Evolutionary conservation across 2,329 filamentous ascomycete genomes (phyloP).

Genomic region (Phyllosticta citriasiana): DNA sequence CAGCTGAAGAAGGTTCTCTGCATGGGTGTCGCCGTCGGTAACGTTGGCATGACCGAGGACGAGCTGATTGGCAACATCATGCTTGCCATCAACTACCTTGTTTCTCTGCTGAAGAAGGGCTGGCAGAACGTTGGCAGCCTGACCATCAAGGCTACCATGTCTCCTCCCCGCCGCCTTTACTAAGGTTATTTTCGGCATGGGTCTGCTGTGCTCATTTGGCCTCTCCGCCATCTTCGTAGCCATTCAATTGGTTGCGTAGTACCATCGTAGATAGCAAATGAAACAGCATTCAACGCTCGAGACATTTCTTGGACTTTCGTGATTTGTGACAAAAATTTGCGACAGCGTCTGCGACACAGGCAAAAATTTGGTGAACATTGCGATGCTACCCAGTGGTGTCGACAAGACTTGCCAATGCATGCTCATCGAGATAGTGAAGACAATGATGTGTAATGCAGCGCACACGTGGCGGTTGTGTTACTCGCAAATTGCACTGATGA

Average conservation of each 20-base stretch:
- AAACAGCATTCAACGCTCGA: background rate
- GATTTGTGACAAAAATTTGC: background rate
- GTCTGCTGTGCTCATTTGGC: constrained; percentile 6
- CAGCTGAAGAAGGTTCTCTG: constrained; percentile 99
- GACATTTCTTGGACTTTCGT: background rate
- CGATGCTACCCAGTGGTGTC: too few species aligned
- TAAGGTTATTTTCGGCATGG: constrained; percentile 42
- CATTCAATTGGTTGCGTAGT: background rate
- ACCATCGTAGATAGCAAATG: constrained; percentile 1
- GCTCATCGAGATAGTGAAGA: too few species aligned
- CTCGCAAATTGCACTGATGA: too few species aligned
- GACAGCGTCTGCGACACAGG: background rate
- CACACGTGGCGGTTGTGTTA: too few species aligned
- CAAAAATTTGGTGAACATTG: background rate
- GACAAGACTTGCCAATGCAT: too few species aligned
- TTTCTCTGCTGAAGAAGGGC: constrained; percentile 99
- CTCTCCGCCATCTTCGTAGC: constrained; percentile 1
- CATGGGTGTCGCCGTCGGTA: constrained; percentile 98
- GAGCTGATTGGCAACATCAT: constrained; percentile 98
- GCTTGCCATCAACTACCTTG: constrained; percentile 99
- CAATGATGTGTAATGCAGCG: too few species aligned
- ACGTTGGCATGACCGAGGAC: constrained; percentile 94
- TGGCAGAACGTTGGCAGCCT: constrained; percentile 99
- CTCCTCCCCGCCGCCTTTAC: constrained; percentile 94
- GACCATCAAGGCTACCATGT: constrained; percentile 99